These are phyloP conservation scores for Nicotiana benthamiana DNA, from an alignment of 257 asterid genomes.

Conservation along the genomic window DNA sequence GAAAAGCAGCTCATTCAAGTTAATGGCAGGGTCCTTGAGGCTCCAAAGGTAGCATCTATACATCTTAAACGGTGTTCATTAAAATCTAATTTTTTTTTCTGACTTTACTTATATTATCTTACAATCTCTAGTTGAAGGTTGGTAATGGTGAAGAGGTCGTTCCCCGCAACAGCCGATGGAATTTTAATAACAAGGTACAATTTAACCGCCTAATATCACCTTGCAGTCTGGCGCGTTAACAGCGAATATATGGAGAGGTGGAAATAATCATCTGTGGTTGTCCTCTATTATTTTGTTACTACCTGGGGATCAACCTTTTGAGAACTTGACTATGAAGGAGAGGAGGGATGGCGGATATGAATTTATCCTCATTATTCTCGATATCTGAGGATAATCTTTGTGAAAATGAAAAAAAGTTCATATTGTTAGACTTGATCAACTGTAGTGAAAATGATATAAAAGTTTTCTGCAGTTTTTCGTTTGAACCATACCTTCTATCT, in stretches of 20 bases:
- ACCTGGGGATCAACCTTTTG: not conserved
- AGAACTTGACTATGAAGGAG: not conserved
- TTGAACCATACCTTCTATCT: not conserved
- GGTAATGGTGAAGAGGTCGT: constrained; percentile 61
- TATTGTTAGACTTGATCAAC: not conserved
- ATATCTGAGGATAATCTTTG: not conserved
- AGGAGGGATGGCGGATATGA: not conserved
- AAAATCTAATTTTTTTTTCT: not conserved
- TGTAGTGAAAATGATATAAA: not conserved
- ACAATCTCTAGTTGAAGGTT: constrained; percentile 59
- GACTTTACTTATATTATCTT: constrained; percentile 8
- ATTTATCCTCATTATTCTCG: not conserved
- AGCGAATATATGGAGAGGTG: not conserved
- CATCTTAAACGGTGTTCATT: not conserved
- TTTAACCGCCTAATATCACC: not conserved
- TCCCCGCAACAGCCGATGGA: constrained; percentile 84
- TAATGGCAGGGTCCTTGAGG: constrained; percentile 69
- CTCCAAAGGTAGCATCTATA: constrained; percentile 28
- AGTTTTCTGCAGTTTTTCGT: constrained; percentile 6
- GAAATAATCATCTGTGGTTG: not conserved
- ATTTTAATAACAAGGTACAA: constrained; percentile 75
- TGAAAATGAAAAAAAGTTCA: not conserved
- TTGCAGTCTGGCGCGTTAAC: not conserved
- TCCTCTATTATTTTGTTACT: not conserved
- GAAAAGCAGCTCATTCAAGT: constrained; percentile 57